A percentile compares a stretch with the other conserved stretches of the same genome.
Evolutionary conservation across 495 filamentous ascomycete species (phyloP).

Genomic region (Amorphotheca resinae): DNA sequence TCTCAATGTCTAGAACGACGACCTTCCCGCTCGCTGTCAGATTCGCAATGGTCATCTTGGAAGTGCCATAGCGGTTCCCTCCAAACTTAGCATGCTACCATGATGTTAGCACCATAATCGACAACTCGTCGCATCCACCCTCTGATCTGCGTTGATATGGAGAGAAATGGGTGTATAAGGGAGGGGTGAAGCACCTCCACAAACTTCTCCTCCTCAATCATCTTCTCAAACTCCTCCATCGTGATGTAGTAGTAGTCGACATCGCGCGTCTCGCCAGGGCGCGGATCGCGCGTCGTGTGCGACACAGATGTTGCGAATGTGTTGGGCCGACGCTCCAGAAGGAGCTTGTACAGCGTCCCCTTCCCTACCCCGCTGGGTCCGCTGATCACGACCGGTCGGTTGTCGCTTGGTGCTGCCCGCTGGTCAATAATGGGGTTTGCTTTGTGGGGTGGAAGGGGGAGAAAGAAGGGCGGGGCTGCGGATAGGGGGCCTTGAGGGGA

Average conservation of each 20-base stretch:
- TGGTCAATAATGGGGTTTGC: slow-evolving; percentile 6
- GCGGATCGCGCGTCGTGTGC: slow-evolving; percentile 72
- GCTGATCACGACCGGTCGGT: slow-evolving; percentile 69
- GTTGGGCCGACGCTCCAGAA: slow-evolving; percentile 53
- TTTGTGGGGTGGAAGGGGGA: neutral
- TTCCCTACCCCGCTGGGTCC: slow-evolving; percentile 83
- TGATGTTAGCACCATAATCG: too few species aligned
- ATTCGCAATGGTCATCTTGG: slow-evolving; percentile 59
- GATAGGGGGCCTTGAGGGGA: too few species aligned
- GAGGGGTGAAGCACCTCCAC: too few species aligned
- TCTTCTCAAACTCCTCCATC: slow-evolving; percentile 52
- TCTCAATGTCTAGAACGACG: slow-evolving; percentile 81
- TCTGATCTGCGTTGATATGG: too few species aligned
- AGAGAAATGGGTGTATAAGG: too few species aligned
- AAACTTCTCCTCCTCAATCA: slow-evolving; percentile 62
- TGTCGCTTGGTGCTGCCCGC: slow-evolving; percentile 23
- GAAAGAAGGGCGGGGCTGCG: too few species aligned
- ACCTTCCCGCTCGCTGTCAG: slow-evolving; percentile 53
- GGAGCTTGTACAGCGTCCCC: slow-evolving; percentile 67
- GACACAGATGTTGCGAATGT: slow-evolving; percentile 75
- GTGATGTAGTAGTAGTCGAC: slow-evolving; percentile 72
- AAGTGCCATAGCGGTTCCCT: slow-evolving; percentile 83
- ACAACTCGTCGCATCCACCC: too few species aligned
- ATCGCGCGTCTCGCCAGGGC: slow-evolving; percentile 62
- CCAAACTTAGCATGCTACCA: slow-evolving; percentile 76